These are phyloP conservation scores for Neurospora pannonica DNA, from an alignment of 495 filamentous ascomycete genomes.

Conservation along the genomic window DNA sequence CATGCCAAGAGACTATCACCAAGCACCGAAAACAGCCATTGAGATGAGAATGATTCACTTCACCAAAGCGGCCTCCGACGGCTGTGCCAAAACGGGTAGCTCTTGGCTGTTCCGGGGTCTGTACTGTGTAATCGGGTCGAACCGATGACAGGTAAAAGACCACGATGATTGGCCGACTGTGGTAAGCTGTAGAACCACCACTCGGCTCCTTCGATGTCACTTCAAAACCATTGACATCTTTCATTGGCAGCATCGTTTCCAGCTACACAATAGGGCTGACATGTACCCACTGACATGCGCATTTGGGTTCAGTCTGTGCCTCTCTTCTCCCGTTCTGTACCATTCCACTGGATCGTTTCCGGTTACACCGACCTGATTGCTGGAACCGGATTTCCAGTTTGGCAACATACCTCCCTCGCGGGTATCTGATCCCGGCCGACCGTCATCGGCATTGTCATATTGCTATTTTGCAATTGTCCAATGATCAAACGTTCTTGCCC, in stretches of 20 bases:
- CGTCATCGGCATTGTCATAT: background rate
- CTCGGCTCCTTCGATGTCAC: background rate
- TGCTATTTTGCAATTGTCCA: background rate
- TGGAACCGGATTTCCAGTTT: background rate
- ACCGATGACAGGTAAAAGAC: background rate
- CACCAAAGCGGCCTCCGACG: background rate
- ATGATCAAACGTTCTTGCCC: background rate
- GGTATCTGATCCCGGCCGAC: background rate
- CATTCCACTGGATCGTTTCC: background rate
- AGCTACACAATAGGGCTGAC: background rate
- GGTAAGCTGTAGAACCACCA: background rate
- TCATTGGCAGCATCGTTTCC: background rate
- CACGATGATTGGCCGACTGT: background rate
- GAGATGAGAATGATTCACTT: background rate
- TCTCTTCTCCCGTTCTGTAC: background rate
- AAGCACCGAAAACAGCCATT: background rate
- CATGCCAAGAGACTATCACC: background rate
- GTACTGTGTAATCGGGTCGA: background rate
- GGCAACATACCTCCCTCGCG: background rate
- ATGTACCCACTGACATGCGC: background rate
- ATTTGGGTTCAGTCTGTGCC: background rate
- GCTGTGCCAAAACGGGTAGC: background rate
- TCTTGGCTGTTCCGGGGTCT: background rate
- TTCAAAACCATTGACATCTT: background rate
- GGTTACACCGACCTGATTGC: background rate